A percentile compares a stretch with the other conserved stretches of the same genome.
Evolutionary conservation across 306 rosid species (phyloP).

Genomic region (Quercus gilva): DNA sequence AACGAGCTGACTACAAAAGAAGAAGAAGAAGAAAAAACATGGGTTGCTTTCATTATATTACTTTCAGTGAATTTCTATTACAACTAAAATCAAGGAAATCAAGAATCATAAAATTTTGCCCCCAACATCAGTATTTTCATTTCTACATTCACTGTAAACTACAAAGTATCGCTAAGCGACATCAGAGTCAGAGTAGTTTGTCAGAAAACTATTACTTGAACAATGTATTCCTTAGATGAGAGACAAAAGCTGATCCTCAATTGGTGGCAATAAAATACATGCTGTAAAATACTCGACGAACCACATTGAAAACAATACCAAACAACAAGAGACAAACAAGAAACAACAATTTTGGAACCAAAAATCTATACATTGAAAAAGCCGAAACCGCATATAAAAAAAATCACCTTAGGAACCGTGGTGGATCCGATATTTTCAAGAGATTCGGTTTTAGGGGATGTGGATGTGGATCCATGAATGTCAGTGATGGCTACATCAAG

Average conservation of each 20-base stretch:
- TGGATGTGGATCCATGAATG: slow-evolving; percentile 35
- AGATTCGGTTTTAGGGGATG: slow-evolving; percentile 28
- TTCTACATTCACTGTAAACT: background rate
- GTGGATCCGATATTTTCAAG: slow-evolving; percentile 59
- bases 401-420: slow-evolving; percentile 58
- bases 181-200: background rate
- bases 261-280: background rate
- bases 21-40: no score
- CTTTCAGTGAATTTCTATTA: background rate
- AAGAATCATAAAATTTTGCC: background rate
- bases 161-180: slow-evolving; percentile 1
- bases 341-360: background rate
- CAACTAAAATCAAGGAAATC: background rate
- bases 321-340: background rate
- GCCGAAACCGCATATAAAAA: slow-evolving; percentile 14
- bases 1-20: no score
- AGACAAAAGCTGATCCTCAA: background rate
- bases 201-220: background rate
- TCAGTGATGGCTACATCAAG: slow-evolving; percentile 59
- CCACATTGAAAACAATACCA: background rate
- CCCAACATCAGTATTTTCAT: background rate
- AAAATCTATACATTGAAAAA: background rate
- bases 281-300: background rate
- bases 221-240: background rate
- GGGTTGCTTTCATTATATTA: background rate